Conservation (phyloP, 148 eudicot genomes). For the Chenopodium suecicum region DNA sequence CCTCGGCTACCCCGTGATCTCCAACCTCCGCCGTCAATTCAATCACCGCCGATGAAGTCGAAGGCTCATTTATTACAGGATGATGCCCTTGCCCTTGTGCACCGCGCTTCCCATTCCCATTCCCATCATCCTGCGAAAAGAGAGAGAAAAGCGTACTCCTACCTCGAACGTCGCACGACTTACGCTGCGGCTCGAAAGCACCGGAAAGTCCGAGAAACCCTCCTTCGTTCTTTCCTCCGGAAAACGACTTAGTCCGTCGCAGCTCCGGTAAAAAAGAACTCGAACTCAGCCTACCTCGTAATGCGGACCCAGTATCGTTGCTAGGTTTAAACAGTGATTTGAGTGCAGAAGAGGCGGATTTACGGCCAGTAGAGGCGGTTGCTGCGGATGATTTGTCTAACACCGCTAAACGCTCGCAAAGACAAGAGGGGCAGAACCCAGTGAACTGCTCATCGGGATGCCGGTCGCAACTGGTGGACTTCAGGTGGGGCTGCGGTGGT, state of each 20-base stretch:
- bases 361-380: slow-evolving; percentile 41
- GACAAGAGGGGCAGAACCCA: slow-evolving; percentile 89
- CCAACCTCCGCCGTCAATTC: slow-evolving; percentile 34
- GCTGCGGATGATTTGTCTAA: slow-evolving; percentile 47
- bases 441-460: slow-evolving; percentile 79
- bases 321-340: slow-evolving; percentile 31
- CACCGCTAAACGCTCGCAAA: slow-evolving; percentile 79
- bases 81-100: neutral
- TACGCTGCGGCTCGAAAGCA: slow-evolving; percentile 42
- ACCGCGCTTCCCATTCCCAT: slow-evolving; percentile 25
- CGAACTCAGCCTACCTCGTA: slow-evolving; percentile 26
- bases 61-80: neutral
- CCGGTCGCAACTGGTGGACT: slow-evolving; percentile 75
- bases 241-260: slow-evolving; percentile 74
- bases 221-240: slow-evolving; percentile 62
- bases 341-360: slow-evolving; percentile 39
- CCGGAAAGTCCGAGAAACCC: slow-evolving; percentile 35
- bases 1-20: slow-evolving; percentile 4
- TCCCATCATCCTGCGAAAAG: slow-evolving; percentile 33
- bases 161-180: slow-evolving; percentile 45
- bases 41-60: slow-evolving; percentile 27
- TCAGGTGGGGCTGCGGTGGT: slow-evolving; percentile 59
- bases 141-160: slow-evolving; percentile 39
- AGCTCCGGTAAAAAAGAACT: slow-evolving; percentile 65
- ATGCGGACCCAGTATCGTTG: neutral